Evolutionary conservation across 768 basidiomycete species (phyloP).

Genomic region (Tylopilus subfusipes): DNA sequence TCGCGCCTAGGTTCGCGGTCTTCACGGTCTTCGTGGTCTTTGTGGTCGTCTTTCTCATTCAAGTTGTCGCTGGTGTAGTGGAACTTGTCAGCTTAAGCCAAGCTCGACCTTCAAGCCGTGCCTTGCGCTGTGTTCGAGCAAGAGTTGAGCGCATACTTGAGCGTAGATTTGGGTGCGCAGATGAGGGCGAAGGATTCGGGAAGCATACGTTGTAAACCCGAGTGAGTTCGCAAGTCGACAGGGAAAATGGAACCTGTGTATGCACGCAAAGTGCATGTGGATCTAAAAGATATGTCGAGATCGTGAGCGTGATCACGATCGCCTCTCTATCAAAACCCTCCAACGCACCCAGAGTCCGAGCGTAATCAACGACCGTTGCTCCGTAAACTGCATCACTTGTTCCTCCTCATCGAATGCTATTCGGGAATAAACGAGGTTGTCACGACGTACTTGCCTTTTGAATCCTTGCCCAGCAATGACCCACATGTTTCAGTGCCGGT

Average conservation of each 20-base stretch:
- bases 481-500: constrained; percentile 94
- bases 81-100: too few species aligned
- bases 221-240: constrained; percentile 88
- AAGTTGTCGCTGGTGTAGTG: too few species aligned
- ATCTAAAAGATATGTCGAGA: constrained; percentile 47
- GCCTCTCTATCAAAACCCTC: background rate
- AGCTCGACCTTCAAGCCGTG: too few species aligned
- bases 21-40: too few species aligned
- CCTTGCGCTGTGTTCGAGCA: too few species aligned
- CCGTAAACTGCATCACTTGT: constrained; percentile 79
- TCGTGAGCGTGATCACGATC: background rate
- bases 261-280: constrained; percentile 66
- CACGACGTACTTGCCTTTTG: constrained; percentile 62
- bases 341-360: constrained; percentile 84
- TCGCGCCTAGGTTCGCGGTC: too few species aligned
- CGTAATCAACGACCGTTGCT: constrained; percentile 75
- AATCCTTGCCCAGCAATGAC: constrained; percentile 67
- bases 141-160: too few species aligned
- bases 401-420: constrained; percentile 89
- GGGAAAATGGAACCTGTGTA: constrained; percentile 85
- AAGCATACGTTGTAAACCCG: constrained; percentile 84
- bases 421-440: constrained; percentile 83
- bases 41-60: too few species aligned
- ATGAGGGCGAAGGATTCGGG: constrained; percentile 93
- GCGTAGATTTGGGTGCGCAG: constrained; percentile 76